These are phyloP conservation scores for Stylosanthes scabra DNA, from an alignment of 331 rosid species.

Conservation along the genomic window DNA sequence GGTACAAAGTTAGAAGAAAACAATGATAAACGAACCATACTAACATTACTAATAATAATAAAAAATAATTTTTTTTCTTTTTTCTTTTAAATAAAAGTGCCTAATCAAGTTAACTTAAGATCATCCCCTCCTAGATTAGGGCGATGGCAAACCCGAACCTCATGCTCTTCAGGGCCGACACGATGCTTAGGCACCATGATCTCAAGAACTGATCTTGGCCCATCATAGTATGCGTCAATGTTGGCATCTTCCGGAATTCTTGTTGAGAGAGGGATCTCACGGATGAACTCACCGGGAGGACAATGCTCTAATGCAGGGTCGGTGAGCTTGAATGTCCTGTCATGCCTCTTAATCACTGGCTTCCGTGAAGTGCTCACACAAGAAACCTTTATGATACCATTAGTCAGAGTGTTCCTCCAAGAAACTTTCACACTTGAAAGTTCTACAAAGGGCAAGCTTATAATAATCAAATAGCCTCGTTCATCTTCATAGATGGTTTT, in stretches of 20 bases:
- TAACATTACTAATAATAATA: slow-evolving; percentile 46
- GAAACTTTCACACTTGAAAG: slow-evolving; percentile 92
- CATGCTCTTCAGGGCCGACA: slow-evolving; percentile 87
- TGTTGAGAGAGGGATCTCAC: slow-evolving; percentile 84
- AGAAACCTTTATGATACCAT: slow-evolving; percentile 91
- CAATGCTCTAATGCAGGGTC: slow-evolving; percentile 92
- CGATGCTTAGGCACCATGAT: slow-evolving; percentile 94
- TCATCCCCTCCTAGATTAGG: slow-evolving; percentile 93
- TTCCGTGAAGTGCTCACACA: slow-evolving; percentile 85
- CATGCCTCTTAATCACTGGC: slow-evolving; percentile 82
- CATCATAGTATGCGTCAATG: slow-evolving; percentile 90
- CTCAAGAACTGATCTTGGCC: slow-evolving; percentile 93
- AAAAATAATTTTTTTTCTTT: too few relatives aligned
- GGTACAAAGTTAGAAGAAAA: slow-evolving; percentile 66
- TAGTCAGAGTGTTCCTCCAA: slow-evolving; percentile 89
- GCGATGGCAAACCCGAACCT: slow-evolving; percentile 95
- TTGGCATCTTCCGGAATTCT: slow-evolving; percentile 95
- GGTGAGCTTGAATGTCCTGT: slow-evolving; percentile 86
- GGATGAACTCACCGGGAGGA: slow-evolving; percentile 90
- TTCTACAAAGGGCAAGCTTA: slow-evolving; percentile 89
- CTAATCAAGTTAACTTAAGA: slow-evolving; percentile 77
- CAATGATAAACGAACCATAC: slow-evolving; percentile 53
- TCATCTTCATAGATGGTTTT: slow-evolving; percentile 93
- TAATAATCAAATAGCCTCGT: slow-evolving; percentile 76
- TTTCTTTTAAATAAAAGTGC: slow-evolving; percentile 19